Evolutionary conservation across 257 asterid species (phyloP), one percentile per base, ranked within the genome.

Genomic region (Nicotiana otophora): DNA sequence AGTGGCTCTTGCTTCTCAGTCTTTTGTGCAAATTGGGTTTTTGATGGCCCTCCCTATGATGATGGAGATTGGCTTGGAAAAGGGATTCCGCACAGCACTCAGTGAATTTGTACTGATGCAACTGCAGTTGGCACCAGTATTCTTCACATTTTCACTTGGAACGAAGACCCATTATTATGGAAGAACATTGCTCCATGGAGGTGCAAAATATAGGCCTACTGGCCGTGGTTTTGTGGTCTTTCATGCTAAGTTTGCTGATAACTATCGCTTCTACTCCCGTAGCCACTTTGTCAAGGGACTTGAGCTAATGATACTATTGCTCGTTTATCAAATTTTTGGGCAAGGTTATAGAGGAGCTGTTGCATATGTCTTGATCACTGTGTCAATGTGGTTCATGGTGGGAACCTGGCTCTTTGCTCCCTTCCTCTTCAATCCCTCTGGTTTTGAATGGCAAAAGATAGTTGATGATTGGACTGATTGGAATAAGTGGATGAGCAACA

Each of bases 191-290:
- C 98, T 96, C 64, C 98, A 96, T 80, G 99, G 99, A 48, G 99
- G 99, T 80, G 98, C 99, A 77, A 91, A 92, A 82, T 96, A 96
- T 83, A 88, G 99, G 84, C 87, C 96, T 31, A 96, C 99, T 1
- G 98, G 99, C n/a, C 97, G 99, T 88, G 99, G 99, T 31, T 96
- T 96, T 84, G 98, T 96, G 83, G 99, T 96, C 89, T 93, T 93
- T 87, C 99, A 96, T 85, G 99, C 98, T 77, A 96, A 92, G 83
- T 96, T 94, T 90, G 99, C 98, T 54, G 98, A 94, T 33, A 96
- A 96, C 84, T 96, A 96, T 84, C 93, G 98, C 62, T 87, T 96
- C n/a, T 96, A 96, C 83, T 96, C 99, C 53, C 97, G 99, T 83
- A 96, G 99, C 83, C 99, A 94, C 88, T 96, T 96, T 83, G 98